Evolutionary conservation across 495 filamentous ascomycete genomes (phyloP).

Genomic region (Penicillium diatomitis): DNA sequence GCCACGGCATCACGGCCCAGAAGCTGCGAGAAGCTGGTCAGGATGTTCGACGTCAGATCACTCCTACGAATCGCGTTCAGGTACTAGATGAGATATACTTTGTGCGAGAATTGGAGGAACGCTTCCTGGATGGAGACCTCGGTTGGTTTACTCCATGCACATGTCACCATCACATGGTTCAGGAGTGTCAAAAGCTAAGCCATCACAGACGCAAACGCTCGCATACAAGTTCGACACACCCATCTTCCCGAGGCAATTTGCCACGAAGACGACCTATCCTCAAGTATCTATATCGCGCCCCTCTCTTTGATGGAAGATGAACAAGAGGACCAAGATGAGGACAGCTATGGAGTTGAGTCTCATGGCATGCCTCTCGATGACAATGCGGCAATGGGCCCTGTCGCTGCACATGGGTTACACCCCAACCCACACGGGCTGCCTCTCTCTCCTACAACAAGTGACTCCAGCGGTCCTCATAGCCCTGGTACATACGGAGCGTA

Average conservation of each 20-base stretch:
- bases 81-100: conserved; percentile 59
- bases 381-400: background rate
- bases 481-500: conserved; percentile 10
- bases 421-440: conserved; percentile 5
- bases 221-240: conserved; percentile 14
- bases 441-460: conserved; percentile 14
- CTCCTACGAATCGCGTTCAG: conserved; percentile 22
- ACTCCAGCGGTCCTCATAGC: conserved; percentile 18
- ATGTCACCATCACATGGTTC: too few species aligned
- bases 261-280: conserved; percentile 7
- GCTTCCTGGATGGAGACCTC: conserved; percentile 48
- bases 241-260: conserved; percentile 16
- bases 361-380: background rate
- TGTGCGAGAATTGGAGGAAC: conserved; percentile 54
- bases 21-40: conserved; percentile 37
- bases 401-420: background rate
- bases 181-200: too few species aligned
- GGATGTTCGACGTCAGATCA: conserved; percentile 32
- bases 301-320: background rate
- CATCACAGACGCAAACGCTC: conserved; percentile 11
- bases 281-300: conserved; percentile 4
- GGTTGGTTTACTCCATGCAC: conserved; percentile 33
- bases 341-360: background rate
- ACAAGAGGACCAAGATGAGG: background rate
- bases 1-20: conserved; percentile 31